Evolutionary conservation across 331 rosid species (phyloP).

Genomic region (Spiraea crenata): DNA sequence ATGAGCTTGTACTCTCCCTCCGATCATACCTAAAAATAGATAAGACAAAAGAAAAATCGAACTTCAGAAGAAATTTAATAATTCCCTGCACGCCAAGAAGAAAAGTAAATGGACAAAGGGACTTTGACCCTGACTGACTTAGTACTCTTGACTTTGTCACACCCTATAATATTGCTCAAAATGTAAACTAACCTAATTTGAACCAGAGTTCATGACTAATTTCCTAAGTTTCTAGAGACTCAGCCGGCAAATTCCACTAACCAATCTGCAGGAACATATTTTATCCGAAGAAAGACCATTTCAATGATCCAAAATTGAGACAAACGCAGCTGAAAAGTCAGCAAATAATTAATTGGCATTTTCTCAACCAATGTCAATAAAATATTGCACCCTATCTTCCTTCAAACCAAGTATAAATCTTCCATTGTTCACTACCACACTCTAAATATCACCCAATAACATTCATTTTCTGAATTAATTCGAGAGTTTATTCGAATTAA

Average conservation of each 20-base stretch:
- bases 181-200: no score
- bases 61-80: neutral
- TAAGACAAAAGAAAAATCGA: no score
- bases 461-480: neutral
- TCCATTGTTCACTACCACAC: neutral
- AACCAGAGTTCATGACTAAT: neutral
- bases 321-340: neutral
- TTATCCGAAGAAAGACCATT: neutral
- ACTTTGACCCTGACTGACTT: neutral
- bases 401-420: neutral
- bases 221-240: neutral
- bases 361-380: neutral
- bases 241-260: conserved; percentile 19
- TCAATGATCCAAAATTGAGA: neutral
- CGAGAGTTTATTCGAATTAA: no score
- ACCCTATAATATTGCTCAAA: no score
- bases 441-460: neutral
- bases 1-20: no score
- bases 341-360: neutral
- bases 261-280: neutral
- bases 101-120: neutral
- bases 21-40: no score
- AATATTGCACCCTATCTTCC: neutral
- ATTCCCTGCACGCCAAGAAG: neutral
- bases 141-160: neutral